These are phyloP conservation scores for Trichocladium antarcticum DNA, from an alignment of 495 filamentous ascomycete species.

Conservation along the genomic window DNA sequence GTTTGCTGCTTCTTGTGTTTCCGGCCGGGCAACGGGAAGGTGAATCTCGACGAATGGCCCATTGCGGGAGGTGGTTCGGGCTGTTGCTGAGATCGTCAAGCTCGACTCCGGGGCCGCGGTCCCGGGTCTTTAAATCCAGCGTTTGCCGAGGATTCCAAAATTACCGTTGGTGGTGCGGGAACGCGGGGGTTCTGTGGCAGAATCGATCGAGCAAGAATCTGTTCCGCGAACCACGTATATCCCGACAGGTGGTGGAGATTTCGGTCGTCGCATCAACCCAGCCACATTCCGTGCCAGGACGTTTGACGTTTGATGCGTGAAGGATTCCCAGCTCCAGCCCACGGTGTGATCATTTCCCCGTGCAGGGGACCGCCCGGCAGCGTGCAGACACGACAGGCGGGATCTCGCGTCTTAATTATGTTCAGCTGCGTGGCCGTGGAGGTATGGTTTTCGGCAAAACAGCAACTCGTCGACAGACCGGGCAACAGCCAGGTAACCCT, in stretches of 20 bases:
- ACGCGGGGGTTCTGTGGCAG: not conserved
- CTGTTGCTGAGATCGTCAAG: not conserved
- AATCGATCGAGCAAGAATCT: not conserved
- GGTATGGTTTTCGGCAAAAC: not conserved
- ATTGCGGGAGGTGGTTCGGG: slow-evolving; percentile 19
- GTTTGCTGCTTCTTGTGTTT: slow-evolving; percentile 32
- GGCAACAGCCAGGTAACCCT: not conserved
- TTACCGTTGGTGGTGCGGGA: not conserved
- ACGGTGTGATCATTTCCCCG: slow-evolving; percentile 13
- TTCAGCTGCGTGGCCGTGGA: not conserved
- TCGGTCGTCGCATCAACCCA: slow-evolving; percentile 3
- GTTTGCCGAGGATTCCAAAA: not conserved
- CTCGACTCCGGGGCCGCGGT: not conserved
- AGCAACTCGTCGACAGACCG: not conserved
- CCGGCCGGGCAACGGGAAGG: slow-evolving; percentile 43
- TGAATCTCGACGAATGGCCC: slow-evolving; percentile 43
- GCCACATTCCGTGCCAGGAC: slow-evolving; percentile 19
- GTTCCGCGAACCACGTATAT: slow-evolving; percentile 2
- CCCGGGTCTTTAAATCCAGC: not conserved
- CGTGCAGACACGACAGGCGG: slow-evolving; percentile 6
- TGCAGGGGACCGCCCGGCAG: slow-evolving; percentile 10
- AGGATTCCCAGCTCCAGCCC: slow-evolving; percentile 10
- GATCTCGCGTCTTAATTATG: slow-evolving; percentile 7
- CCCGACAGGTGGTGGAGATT: slow-evolving; percentile 11
- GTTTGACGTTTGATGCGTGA: slow-evolving; percentile 1